Evolutionary conservation across 305 asterid species (phyloP), one percentile per base, ranked within the genome.

Genomic region (Fraxinus latifolia): DNA sequence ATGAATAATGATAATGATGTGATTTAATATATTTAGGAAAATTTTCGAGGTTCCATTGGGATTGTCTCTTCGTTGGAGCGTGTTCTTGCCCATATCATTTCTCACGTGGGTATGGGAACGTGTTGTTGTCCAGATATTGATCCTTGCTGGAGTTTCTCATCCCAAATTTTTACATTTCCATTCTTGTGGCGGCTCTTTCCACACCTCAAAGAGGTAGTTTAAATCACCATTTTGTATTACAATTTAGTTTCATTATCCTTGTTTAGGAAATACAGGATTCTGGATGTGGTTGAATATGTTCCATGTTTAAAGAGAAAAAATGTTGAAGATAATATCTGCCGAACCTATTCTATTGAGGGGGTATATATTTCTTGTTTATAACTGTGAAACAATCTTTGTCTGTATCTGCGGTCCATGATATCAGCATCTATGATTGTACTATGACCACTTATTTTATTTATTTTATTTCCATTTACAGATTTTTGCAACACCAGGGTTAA

Each of bases 101-200:
- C 93, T 82, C 98, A 96, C 19, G 92, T 82, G 87, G 94, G 94
- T 81, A 91, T 90, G 84, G 87, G 87, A 87, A 86, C 95, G 42
- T 96, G 98, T 89, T 87, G 87, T 77, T 94, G 99, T 88, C 88
- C 91, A 70, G 80, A 74, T 83, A 79, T 79, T 87, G 95, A 93
- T 76, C 93, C 95, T 55, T 87, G 81, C 75, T 81, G 89, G 89
- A 88, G 93, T 87, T 88, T 96, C 84, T 83, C 96, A 60, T 92
- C 94, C 76, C 97, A 90, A 88, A 92, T 96, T 86, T 97, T 96
- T 84, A 88, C 91, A 81, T 90, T 94, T 80, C 98, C 99, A 65
- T 93, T 93, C 84, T 82, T 96, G 85, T 96, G 99, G 99, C 86
- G 82, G 86, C 75, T 89, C 80, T 93, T 92, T 79, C 99, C 99